Percentiles rank a stretch among this genome's conserved stretches.
Conservation (phyloP, 2,329 filamentous ascomycete species). For the Alternaria rosae region DNA sequence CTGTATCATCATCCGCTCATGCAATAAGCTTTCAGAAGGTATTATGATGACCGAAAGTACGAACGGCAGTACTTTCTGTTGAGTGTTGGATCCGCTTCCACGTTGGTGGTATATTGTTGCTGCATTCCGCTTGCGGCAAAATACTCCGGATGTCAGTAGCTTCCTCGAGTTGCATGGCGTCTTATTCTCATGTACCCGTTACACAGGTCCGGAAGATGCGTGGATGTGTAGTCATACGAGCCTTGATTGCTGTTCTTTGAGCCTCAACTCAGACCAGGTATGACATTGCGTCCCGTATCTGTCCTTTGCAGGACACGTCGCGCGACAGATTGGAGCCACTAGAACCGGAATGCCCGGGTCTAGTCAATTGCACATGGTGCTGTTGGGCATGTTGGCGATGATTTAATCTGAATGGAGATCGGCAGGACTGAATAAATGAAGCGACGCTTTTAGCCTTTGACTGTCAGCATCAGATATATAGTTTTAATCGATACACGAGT, state of each 20-base stretch:
- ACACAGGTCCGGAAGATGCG: neutral
- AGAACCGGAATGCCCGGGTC: neutral
- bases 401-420: conserved; percentile 20
- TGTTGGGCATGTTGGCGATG: neutral
- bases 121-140: neutral
- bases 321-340: neutral
- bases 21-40: conserved; percentile 10
- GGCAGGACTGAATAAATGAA: conserved; percentile 25
- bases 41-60: neutral
- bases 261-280: neutral
- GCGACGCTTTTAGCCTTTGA: conserved; percentile 34
- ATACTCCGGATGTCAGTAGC: neutral
- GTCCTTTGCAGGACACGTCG: too few relatives aligned
- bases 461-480: conserved; percentile 24
- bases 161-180: accelerated
- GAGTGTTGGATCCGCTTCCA: conserved; percentile 19
- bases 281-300: neutral
- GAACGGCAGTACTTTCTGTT: conserved; percentile 11
- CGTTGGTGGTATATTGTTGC: neutral
- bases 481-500: neutral
- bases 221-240: neutral
- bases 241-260: neutral
- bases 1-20: conserved; percentile 16
- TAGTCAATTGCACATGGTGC: neutral
- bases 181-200: neutral